Evolutionary conservation across 2,329 filamentous ascomycete species (phyloP), one percentile per base, ranked within the genome.

Genomic region (Fusarium illudens): DNA sequence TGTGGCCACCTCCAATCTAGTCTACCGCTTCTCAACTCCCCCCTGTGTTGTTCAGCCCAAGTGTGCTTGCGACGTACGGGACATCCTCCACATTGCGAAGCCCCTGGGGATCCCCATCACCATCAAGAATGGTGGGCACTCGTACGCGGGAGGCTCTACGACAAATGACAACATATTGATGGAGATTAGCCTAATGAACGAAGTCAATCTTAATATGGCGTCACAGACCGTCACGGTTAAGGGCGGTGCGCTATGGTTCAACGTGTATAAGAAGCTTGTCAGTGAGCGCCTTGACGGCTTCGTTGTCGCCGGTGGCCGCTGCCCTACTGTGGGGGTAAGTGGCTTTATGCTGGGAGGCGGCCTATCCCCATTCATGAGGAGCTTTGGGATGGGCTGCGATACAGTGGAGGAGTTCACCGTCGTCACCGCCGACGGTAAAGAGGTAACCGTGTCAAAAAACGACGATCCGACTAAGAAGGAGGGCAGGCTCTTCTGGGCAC

Each of bases 401-500:
- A 62, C 29, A 3, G 4, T 62, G 5, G 32, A 59, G 2, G 33
- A 53, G 8, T 53, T 59, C 46, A 62, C 48, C 2, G 10, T 62
- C 3, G 27, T 59, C 7, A 62, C 60, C 1, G 32, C 17, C 12
- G 48, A 51, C 6, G 48, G 48, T 6, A 32, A 51, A 5, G 32
- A 20, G 2, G 15, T 59, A 3, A 62, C 32, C 0, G 37, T 59
- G 1, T 59, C 60, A 0, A 15, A 34, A 15, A 37, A 17, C 12
- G 33, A 59, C 0, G 48, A 59, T n/a, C 17, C 52, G 2, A 49
- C 59, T 4, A n/a, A 20, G 4, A 17, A 54, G 12, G 59, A 62
- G 27, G 37, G 55, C 0, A 46, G 54, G n/a, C 32, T 62, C 8
- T 62, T 62, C 39, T 62, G 60, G 60, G 60, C 55, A 25, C 19